Percentiles rank a stretch among this genome's conserved stretches.
These are phyloP conservation scores for Isatis lusitanica DNA, from an alignment of 441 rosid genomes.

Conservation along the genomic window DNA sequence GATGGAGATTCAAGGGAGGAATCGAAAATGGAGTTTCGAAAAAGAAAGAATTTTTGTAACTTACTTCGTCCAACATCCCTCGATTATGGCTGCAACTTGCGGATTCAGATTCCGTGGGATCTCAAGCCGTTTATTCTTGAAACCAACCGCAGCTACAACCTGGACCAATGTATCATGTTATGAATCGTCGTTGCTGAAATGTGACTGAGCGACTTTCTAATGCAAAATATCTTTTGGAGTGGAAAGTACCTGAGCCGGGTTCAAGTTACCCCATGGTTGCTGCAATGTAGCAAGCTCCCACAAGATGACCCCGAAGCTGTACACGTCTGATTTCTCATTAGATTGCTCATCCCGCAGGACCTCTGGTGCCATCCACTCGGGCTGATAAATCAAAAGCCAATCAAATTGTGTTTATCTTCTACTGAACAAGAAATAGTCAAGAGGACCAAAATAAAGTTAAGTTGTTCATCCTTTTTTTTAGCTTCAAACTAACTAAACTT, in stretches of 20 bases:
- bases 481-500: conserved; percentile 47
- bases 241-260: conserved; percentile 88
- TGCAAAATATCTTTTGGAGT: conserved; percentile 7
- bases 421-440: not conserved
- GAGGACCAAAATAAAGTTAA: not conserved
- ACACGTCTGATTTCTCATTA: conserved; percentile 93
- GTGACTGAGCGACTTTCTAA: not conserved
- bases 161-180: conserved; percentile 28
- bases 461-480: conserved; percentile 12
- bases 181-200: not conserved
- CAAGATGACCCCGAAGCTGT: conserved; percentile 94
- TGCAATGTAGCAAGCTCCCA: conserved; percentile 98
- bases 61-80: conserved; percentile 92
- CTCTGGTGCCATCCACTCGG: conserved; percentile 99
- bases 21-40: not conserved
- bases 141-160: conserved; percentile 99
- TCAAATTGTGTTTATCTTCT: not conserved
- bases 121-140: conserved; percentile 86
- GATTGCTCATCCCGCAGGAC: conserved; percentile 96
- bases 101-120: conserved; percentile 82
- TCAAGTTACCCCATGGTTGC: conserved; percentile 92
- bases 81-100: conserved; percentile 77
- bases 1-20: not conserved
- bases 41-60: conserved; percentile 19
- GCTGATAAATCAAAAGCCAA: conserved; percentile 50